Evolutionary conservation across 2,329 filamentous ascomycete species (phyloP).

Genomic region (Anthostomella pinea): DNA sequence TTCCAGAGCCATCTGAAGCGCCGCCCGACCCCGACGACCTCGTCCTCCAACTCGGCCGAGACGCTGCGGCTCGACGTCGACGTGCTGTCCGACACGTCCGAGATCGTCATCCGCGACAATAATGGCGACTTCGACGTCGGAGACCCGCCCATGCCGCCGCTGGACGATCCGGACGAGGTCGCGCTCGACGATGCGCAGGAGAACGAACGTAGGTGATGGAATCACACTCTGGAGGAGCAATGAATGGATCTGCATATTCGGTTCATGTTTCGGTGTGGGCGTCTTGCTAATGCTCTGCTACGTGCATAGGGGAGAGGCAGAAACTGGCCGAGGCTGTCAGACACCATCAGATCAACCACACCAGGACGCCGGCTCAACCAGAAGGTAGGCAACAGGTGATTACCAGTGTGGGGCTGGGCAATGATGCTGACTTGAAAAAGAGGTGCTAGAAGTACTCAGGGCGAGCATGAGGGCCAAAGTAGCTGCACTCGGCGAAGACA

Average conservation of each 20-base stretch:
- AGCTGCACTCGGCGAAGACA: conserved; percentile 72
- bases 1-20: conserved; percentile 59
- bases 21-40: conserved; percentile 45
- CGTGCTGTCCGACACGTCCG: conserved; percentile 41
- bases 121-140: conserved; percentile 62
- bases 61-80: conserved; percentile 49
- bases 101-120: conserved; percentile 62
- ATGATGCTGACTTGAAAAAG: conserved; percentile 33
- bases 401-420: too few relatives aligned
- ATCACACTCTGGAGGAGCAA: conserved; percentile 1
- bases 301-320: conserved; percentile 53
- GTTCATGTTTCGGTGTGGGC: too few relatives aligned
- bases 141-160: conserved; percentile 50
- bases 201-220: conserved; percentile 46
- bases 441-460: conserved; percentile 67
- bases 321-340: conserved; percentile 59
- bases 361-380: conserved; percentile 57
- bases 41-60: conserved; percentile 40
- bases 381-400: conserved; percentile 51
- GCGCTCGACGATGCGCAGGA: conserved; percentile 57
- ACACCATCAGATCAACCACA: conserved; percentile 56
- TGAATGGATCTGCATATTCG: too few relatives aligned
- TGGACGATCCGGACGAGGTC: conserved; percentile 55
- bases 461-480: conserved; percentile 71
- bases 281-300: conserved; percentile 21